Base-by-base conservation (phyloP, 805 yeast species). In the Candida germanica region DNA sequence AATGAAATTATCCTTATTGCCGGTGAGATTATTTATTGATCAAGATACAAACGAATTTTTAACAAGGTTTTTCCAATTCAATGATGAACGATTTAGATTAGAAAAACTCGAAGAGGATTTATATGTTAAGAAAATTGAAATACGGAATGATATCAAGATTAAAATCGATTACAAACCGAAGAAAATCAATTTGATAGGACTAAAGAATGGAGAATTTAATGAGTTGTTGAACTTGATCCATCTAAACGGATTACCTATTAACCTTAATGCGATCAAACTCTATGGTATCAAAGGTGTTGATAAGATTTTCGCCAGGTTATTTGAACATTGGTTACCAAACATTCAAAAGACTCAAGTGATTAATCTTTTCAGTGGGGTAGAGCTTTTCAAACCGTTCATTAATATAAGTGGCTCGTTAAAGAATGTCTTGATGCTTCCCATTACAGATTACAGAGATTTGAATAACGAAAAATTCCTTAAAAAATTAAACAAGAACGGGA, bases 161-260 rank as follows among this genome's bases (percentile, higher is more conserved):
- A 79, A 79, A 43, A 64, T 93, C 26, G 98, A 93, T 58, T 93
- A 93, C 56, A 88, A 87, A 54, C 98, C 98, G 0, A 88, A 88
- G 54, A 84, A 79, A 46, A 71, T 91, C 19, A 95, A 91, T 56
- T 86, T 84, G 52, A 76, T 79, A 2, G 96, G 95, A 0, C 71
- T 89, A 20, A 69, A 86, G 39, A 83, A 96, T 0, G 98, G 98
- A 0, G 87, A 83, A 42, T 76, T 87, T 0, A 80, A 83, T 3
- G 97, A 91, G 54, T 74, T 93, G 35, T 79, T 87, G 75, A 93
- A 93, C 54, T 77, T 93, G 44, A 89, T 93, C 59, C 81, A 83
- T 6, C 68, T 93, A 25, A 96, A 91, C 51, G 97, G 88, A 26
- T 84, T 97, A 0, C 79, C 75, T 26, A 73, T 93, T 53, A 67